Evolutionary conservation across 1,284 basidiomycete species (phyloP), one percentile per base, ranked within the genome.

Genomic region (Rhodotorula sp.): DNA sequence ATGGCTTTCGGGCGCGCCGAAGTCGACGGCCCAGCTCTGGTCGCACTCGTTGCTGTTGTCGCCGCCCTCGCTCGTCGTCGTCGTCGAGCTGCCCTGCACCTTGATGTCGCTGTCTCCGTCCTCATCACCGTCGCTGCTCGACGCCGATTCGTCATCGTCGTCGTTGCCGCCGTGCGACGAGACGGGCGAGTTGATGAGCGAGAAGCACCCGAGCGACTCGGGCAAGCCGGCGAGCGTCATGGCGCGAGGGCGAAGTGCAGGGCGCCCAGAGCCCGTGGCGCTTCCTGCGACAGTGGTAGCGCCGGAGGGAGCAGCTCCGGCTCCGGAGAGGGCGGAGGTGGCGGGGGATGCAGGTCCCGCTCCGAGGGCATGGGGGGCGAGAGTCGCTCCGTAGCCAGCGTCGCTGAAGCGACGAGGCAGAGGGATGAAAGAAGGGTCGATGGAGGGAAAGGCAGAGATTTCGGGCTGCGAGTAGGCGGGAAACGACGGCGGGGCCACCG

Each of bases 161-260:
- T 46, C 52, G 12, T 45, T 41, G 57, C 57, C 23, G 14, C 52
- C 63, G 25, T 60, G 53, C 61, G 49, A 45, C 46, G 67, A 57
- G 19, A 55, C 70, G 21, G 73, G 73, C 54, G 70, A 72, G 55
- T 66, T 70, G 63, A 70, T 68, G 55, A 74, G 68, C 14, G 73
- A 74, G 70, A 74, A 72, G 49, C 70, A 74, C 8, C 73, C 73
- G 57, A 74, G 62, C 19, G 67, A 64, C 56, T 74, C 73, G 17
- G 73, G 73, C 8, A 74, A 66, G 13, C 73, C 73, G 25, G 73
- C 73, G 44, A 74, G 65, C 17, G 67, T 72, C 50, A 68, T 57
- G 21, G 73, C 73, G 23, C 73, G 66, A 4, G 73, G 70, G n/a
- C 64, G 64, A 42, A 41, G 58, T 9, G 63, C 25, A 44, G 55